phyloP scores from a whole-genome alignment of 208 protist species.

The Plasmodiophora brassicae region DNA sequence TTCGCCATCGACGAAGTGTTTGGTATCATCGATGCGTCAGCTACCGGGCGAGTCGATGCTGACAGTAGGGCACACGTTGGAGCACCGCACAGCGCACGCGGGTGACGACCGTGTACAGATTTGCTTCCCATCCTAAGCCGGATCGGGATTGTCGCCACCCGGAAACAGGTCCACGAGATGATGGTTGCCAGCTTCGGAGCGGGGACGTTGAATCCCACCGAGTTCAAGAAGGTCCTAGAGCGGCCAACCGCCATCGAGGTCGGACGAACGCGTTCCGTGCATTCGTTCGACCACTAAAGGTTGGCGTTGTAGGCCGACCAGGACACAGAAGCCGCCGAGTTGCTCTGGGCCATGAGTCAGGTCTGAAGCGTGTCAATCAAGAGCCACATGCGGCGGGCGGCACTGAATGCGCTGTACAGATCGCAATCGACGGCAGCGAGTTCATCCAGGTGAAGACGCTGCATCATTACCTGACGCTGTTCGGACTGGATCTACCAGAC shows the following conservation, averaged over 20 bases:
- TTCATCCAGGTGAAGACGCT: not conserved
- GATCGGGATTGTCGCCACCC: not conserved
- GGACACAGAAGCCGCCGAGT: not conserved
- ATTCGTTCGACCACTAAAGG: not conserved
- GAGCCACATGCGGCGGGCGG: too few species aligned
- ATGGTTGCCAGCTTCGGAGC: not conserved
- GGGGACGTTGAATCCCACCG: not conserved
- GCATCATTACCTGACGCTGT: not conserved
- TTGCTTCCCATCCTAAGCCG: not conserved
- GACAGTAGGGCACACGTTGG: not conserved
- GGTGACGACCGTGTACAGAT: not conserved
- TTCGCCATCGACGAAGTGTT: conserved; percentile 35
- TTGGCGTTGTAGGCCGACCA: conserved; percentile 8
- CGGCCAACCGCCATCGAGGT: not conserved
- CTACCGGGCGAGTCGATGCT: not conserved
- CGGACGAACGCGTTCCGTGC: too few species aligned
- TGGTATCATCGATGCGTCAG: not conserved
- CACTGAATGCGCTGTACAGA: too few species aligned
- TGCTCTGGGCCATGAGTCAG: not conserved
- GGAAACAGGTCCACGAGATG: not conserved
- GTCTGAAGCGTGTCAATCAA: not conserved
- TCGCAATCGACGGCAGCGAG: not conserved
- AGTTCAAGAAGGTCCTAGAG: conserved; percentile 14
- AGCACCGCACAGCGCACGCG: not conserved
- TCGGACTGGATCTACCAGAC: not conserved